Evolutionary conservation across 2,329 filamentous ascomycete species (phyloP).

Genomic region (Fusarium sp.): DNA sequence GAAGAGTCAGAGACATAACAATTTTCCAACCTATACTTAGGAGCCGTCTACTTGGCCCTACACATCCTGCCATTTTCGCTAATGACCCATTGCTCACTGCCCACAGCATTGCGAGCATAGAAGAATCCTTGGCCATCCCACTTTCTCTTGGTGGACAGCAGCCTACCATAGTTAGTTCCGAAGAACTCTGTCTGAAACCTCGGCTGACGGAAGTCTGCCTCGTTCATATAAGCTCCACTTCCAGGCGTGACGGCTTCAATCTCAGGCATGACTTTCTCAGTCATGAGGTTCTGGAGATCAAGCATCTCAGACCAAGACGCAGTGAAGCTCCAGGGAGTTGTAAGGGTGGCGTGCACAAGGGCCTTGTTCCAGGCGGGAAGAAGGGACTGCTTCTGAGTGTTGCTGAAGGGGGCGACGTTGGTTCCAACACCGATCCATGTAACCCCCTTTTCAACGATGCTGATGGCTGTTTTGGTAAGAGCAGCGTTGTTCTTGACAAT

Average conservation of each 20-base stretch:
- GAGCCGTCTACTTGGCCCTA: neutral
- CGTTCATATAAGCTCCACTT: slow-evolving; percentile 64
- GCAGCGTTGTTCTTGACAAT: slow-evolving; percentile 50
- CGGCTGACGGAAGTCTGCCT: slow-evolving; percentile 62
- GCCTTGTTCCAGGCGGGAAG: slow-evolving; percentile 59
- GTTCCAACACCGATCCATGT: slow-evolving; percentile 49
- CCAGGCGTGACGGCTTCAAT: slow-evolving; percentile 56
- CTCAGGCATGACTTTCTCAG: slow-evolving; percentile 47
- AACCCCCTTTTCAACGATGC: slow-evolving; percentile 41
- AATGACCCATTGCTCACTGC: slow-evolving; percentile 62
- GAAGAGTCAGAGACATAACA: too few species aligned
- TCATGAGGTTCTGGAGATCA: slow-evolving; percentile 51
- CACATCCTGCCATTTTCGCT: slow-evolving; percentile 40
- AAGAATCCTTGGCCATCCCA: slow-evolving; percentile 62
- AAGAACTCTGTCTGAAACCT: slow-evolving; percentile 59
- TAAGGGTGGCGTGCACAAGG: slow-evolving; percentile 46
- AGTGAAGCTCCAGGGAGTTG: slow-evolving; percentile 48
- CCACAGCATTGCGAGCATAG: slow-evolving; percentile 63
- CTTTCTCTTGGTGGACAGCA: slow-evolving; percentile 63
- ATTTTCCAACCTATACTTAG: too few species aligned
- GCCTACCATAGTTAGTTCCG: slow-evolving; percentile 59
- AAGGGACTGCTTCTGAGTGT: slow-evolving; percentile 51
- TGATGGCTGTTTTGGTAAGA: slow-evolving; percentile 51
- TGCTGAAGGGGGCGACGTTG: slow-evolving; percentile 46
- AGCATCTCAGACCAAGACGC: slow-evolving; percentile 50